Conservation (phyloP, 768 basidiomycete genomes). For the Tulasnella sp. region DNA sequence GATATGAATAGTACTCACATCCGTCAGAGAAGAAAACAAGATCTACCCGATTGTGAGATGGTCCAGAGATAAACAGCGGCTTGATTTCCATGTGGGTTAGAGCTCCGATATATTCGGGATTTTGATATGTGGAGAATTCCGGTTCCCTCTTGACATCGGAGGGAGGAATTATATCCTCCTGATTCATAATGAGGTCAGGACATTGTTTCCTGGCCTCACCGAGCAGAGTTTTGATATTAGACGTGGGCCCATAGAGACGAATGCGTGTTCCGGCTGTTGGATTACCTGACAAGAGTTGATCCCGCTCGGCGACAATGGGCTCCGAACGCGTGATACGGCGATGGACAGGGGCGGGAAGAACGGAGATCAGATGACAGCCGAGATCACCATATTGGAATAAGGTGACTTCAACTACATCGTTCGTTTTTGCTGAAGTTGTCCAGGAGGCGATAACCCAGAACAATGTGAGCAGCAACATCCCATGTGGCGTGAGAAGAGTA, state of each 20-base stretch:
- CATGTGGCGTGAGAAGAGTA: too few species aligned
- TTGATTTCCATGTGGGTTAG: background rate
- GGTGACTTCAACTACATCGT: background rate
- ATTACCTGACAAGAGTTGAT: background rate
- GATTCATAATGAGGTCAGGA: too few species aligned
- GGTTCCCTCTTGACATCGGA: background rate
- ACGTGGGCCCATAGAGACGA: background rate
- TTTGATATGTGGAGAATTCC: background rate
- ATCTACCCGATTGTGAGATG: slow-evolving; percentile 52
- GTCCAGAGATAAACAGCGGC: slow-evolving; percentile 48
- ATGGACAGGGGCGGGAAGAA: background rate
- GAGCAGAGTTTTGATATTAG: background rate
- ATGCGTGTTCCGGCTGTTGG: background rate
- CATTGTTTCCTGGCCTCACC: too few species aligned
- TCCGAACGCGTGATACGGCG: background rate
- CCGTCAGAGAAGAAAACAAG: slow-evolving; percentile 69
- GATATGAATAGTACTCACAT: slow-evolving; percentile 38
- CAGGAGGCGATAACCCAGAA: background rate
- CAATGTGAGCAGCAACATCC: too few species aligned
- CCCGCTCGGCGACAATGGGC: background rate
- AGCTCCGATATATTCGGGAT: background rate
- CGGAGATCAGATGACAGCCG: background rate
- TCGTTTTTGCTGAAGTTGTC: background rate
- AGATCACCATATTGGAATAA: background rate
- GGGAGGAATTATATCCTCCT: too few species aligned